phyloP scores from a whole-genome alignment of 2,329 filamentous ascomycete species.

The Teratosphaeriaceae sp. region DNA sequence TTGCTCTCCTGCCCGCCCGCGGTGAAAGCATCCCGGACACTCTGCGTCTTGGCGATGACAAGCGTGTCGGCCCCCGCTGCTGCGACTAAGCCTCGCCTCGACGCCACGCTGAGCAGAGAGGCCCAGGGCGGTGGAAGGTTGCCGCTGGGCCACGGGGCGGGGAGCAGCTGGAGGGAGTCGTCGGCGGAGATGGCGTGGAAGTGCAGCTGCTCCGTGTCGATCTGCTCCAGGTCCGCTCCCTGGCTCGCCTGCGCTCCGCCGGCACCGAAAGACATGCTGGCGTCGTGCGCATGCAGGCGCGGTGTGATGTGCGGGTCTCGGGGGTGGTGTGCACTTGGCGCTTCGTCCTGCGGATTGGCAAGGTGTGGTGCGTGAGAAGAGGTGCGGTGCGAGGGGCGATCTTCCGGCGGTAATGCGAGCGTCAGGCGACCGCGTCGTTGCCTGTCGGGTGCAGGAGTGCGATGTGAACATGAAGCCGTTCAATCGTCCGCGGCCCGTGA shows the following conservation, averaged over 20 bases:
- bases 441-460: no score
- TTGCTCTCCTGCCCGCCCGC: slow-evolving; percentile 38
- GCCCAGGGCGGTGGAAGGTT: slow-evolving; percentile 67
- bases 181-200: slow-evolving; percentile 77
- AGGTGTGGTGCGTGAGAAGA: not conserved
- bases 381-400: no score
- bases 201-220: slow-evolving; percentile 72
- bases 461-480: no score
- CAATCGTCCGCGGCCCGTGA: no score
- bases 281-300: slow-evolving; percentile 3
- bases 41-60: slow-evolving; percentile 67
- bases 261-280: slow-evolving; percentile 6
- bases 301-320: no score
- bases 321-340: no score
- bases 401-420: no score
- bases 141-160: slow-evolving; percentile 65
- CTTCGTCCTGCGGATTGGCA: no score
- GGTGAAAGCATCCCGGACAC: slow-evolving; percentile 72
- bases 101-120: slow-evolving; percentile 78
- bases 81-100: slow-evolving; percentile 72
- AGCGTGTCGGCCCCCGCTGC: slow-evolving; percentile 79
- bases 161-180: slow-evolving; percentile 71
- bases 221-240: slow-evolving; percentile 52
- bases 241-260: slow-evolving; percentile 1
- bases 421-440: no score